Evolutionary conservation across 1,284 basidiomycete genomes (phyloP).

Genomic region (Pseudozyma flocculosa): DNA sequence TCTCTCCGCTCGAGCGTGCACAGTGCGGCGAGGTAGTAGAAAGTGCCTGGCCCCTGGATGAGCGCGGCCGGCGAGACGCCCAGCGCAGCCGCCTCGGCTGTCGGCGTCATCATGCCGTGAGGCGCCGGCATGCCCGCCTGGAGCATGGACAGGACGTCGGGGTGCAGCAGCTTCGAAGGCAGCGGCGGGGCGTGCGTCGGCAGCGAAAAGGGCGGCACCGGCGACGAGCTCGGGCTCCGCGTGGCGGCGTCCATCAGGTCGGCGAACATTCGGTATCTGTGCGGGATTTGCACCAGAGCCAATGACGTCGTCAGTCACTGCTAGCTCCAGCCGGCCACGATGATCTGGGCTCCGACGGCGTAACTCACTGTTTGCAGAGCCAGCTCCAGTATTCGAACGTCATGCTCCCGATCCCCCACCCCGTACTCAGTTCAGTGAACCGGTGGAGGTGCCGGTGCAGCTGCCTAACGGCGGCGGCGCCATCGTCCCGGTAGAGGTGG

Average conservation of each 20-base stretch:
- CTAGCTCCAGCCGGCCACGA: too few relatives aligned
- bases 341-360: too few relatives aligned
- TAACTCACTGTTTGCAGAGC: conserved; percentile 82
- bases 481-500: conserved; percentile 79
- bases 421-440: conserved; percentile 82
- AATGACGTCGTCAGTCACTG: too few relatives aligned
- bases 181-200: conserved; percentile 30
- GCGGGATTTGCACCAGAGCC: too few relatives aligned
- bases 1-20: conserved; percentile 43
- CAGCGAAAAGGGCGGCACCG: conserved; percentile 28
- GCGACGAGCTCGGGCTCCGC: conserved; percentile 6
- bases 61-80: conserved; percentile 9
- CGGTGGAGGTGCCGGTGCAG: conserved; percentile 79
- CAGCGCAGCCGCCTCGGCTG: conserved; percentile 19
- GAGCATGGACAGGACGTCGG: conserved; percentile 17
- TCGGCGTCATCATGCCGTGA: conserved; percentile 25
- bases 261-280: conserved; percentile 39
- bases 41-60: conserved; percentile 22
- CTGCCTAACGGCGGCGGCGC: conserved; percentile 67
- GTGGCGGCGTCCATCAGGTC: conserved; percentile 42
- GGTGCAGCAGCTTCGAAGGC: conserved; percentile 33
- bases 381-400: conserved; percentile 97
- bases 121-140: conserved; percentile 14
- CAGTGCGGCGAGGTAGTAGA: conserved; percentile 48
- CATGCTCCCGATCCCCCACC: conserved; percentile 96